Conservation (phyloP, 163 green algal genomes). For the Chlorella variabilis region DNA sequence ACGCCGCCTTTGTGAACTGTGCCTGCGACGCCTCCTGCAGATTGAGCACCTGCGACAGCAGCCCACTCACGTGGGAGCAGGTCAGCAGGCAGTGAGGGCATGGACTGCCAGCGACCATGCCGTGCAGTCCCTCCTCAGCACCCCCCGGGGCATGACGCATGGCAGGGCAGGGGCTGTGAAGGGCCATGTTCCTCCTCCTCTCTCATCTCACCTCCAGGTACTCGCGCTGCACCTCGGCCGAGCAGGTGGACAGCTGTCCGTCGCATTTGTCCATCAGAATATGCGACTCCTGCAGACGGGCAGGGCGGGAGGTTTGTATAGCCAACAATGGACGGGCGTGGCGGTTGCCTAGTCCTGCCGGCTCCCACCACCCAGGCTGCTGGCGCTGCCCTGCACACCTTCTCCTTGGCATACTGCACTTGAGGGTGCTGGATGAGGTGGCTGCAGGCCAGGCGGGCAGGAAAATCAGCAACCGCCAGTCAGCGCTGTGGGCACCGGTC, state of each 20-base stretch:
- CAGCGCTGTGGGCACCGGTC: no score
- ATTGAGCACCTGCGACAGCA: conserved; percentile 2
- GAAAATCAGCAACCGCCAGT: no score
- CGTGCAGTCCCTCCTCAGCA: no score
- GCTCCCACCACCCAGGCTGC: not conserved
- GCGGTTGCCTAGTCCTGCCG: no score
- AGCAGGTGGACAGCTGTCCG: not conserved
- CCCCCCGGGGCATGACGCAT: no score
- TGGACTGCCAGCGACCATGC: not conserved
- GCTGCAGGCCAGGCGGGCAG: not conserved
- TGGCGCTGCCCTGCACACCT: conserved; percentile 3
- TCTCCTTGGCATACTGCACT: conserved; percentile 26
- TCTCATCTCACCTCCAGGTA: not conserved
- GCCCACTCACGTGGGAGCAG: no score
- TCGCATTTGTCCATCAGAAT: not conserved
- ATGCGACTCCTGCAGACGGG: not conserved
- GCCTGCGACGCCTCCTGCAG: not conserved
- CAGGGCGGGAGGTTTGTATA: not conserved
- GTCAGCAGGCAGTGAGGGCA: not conserved
- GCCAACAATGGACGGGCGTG: not conserved
- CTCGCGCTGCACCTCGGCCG: not conserved
- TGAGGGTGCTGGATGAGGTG: conserved; percentile 35
- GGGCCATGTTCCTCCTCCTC: no score
- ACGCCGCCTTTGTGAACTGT: not conserved
- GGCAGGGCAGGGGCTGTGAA: no score